A percentile compares a stretch with the other conserved stretches of the same genome.
Conservation (phyloP, 495 filamentous ascomycete species). For the Aspergillus haitiensis region DNA sequence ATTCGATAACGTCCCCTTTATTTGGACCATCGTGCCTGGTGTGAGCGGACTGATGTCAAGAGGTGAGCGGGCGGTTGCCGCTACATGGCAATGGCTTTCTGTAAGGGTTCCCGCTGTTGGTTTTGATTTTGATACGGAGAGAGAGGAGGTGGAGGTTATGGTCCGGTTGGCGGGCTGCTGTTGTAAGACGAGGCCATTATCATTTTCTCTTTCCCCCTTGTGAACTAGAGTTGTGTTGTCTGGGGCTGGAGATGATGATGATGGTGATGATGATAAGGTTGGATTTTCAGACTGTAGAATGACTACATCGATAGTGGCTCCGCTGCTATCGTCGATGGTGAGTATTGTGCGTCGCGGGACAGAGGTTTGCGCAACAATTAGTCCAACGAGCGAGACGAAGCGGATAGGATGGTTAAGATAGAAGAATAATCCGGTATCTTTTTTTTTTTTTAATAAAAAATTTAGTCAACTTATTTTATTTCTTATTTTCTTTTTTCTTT, state of each 20-base stretch:
- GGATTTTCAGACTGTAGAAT: conserved; percentile 28
- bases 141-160: not conserved
- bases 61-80: conserved; percentile 30
- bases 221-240: too few species aligned
- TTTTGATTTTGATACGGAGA: not conserved
- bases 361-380: conserved; percentile 74
- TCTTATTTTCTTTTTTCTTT: too few species aligned
- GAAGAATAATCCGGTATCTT: conserved; percentile 71
- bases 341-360: conserved; percentile 58
- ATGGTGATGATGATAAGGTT: conserved; percentile 8
- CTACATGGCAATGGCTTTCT: conserved; percentile 30
- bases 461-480: too few species aligned
- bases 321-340: conserved; percentile 85
- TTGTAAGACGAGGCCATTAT: conserved; percentile 6
- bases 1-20: conserved; percentile 68
- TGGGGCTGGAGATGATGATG: conserved; percentile 16
- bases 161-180: not conserved
- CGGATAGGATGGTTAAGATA: conserved; percentile 85
- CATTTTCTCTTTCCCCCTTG: conserved; percentile 13
- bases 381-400: conserved; percentile 75
- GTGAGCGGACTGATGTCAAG: conserved; percentile 53
- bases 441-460: not conserved
- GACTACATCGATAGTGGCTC: conserved; percentile 65
- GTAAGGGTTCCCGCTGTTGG: conserved; percentile 5
- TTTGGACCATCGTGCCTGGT: conserved; percentile 69